Conservation (phyloP, 768 basidiomycete genomes). For the Mycena vulgaris region DNA sequence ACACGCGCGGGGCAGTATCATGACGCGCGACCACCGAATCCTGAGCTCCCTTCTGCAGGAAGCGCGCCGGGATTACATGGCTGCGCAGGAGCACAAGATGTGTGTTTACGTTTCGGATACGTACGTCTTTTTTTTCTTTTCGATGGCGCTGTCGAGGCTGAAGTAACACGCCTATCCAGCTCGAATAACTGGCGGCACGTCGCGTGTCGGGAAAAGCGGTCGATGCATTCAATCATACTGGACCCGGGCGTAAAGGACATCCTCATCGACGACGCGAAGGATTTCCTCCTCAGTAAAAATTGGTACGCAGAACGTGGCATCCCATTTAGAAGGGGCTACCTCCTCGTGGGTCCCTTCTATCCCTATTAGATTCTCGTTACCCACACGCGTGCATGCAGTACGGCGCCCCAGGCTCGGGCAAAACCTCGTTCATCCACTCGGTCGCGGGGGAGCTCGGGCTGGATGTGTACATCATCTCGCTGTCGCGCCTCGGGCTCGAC, state of each 20-base stretch:
- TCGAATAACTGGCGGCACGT: conserved; percentile 64
- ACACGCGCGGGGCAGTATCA: conserved; percentile 51
- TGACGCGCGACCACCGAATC: conserved; percentile 56
- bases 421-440: conserved; percentile 78
- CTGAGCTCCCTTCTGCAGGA: conserved; percentile 59
- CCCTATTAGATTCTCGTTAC: background rate
- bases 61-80: conserved; percentile 56
- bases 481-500: conserved; percentile 70
- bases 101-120: conserved; percentile 59
- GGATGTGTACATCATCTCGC: conserved; percentile 76
- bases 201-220: conserved; percentile 68
- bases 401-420: conserved; percentile 81
- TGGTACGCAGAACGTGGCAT: conserved; percentile 81
- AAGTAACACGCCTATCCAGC: conserved; percentile 14
- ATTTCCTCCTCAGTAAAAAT: conserved; percentile 69
- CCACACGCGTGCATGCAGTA: conserved; percentile 53
- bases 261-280: conserved; percentile 71
- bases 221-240: conserved; percentile 70
- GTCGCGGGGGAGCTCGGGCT: conserved; percentile 79
- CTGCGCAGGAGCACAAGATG: conserved; percentile 57
- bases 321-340: conserved; percentile 78
- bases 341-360: conserved; percentile 52
- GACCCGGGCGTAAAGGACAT: conserved; percentile 71
- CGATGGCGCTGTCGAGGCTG: background rate
- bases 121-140: conserved; percentile 41